phyloP scores from a whole-genome alignment of 352 stramenopile species.

The Peronosclerospora sorghi region DNA sequence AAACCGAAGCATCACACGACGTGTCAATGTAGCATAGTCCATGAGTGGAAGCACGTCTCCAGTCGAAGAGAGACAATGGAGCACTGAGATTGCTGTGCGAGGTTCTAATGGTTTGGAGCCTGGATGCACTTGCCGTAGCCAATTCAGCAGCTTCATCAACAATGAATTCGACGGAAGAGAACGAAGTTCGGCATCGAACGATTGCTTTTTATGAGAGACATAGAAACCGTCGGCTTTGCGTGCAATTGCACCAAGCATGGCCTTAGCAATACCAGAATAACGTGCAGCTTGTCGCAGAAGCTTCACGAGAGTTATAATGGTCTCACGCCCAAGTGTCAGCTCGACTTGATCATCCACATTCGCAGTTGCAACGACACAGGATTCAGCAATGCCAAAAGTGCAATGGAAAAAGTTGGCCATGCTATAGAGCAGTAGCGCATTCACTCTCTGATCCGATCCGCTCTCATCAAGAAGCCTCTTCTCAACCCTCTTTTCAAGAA shows the following conservation, averaged over 20 bases:
- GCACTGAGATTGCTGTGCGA: slow-evolving; percentile 11
- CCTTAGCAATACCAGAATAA: not conserved
- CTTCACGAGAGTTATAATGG: slow-evolving; percentile 11
- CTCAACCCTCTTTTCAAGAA: slow-evolving; percentile 7
- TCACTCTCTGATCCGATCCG: not conserved
- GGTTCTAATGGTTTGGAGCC: not conserved
- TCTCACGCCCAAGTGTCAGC: slow-evolving; percentile 15
- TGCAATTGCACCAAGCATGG: slow-evolving; percentile 26
- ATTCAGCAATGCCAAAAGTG: slow-evolving; percentile 10
- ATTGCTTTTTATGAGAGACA: slow-evolving; percentile 38
- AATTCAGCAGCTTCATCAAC: slow-evolving; percentile 24
- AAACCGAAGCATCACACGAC: slow-evolving; percentile 19
- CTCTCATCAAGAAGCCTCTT: too few species aligned
- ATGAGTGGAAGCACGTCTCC: slow-evolving; percentile 18
- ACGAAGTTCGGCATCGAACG: slow-evolving; percentile 30
- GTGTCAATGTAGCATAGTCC: slow-evolving; percentile 22
- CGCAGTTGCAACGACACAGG: not conserved
- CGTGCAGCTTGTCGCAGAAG: slow-evolving; percentile 7
- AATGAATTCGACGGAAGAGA: slow-evolving; percentile 19
- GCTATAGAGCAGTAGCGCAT: slow-evolving; percentile 8
- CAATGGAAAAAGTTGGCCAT: slow-evolving; percentile 24
- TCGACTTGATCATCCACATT: slow-evolving; percentile 4
- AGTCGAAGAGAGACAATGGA: slow-evolving; percentile 14
- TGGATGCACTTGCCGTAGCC: slow-evolving; percentile 16
- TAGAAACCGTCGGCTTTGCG: slow-evolving; percentile 19